Percentiles rank a stretch among this genome's conserved stretches.
Evolutionary conservation across 2,329 filamentous ascomycete species (phyloP).

Genomic region (Alternaria sp.): DNA sequence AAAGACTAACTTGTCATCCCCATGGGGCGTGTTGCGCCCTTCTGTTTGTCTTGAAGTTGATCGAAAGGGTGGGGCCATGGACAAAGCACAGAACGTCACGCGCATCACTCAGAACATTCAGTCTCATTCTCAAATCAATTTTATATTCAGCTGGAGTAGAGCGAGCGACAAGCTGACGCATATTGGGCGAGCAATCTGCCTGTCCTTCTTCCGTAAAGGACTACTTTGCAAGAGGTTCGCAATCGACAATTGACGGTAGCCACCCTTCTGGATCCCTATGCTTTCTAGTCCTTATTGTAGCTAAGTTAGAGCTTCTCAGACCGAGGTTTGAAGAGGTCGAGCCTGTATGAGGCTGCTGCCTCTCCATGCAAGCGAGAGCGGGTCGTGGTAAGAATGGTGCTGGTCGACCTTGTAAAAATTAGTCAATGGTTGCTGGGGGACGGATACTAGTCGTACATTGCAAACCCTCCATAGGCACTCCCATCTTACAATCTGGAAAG

Average conservation of each 20-base stretch:
- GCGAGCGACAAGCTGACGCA: constrained; percentile 39
- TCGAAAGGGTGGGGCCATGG: background rate
- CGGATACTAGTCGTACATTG: constrained; percentile 31
- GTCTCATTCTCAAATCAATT: background rate
- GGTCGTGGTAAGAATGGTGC: constrained; percentile 47
- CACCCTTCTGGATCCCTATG: constrained; percentile 26
- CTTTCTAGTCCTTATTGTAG: constrained; percentile 17
- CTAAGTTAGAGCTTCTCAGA: constrained; percentile 26
- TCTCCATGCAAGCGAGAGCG: constrained; percentile 46
- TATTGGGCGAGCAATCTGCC: constrained; percentile 31
- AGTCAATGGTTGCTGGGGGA: background rate
- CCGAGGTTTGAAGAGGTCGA: constrained; percentile 17
- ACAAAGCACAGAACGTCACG: background rate
- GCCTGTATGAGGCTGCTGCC: constrained; percentile 31
- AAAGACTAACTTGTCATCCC: background rate
- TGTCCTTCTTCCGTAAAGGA: constrained; percentile 29
- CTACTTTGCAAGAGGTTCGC: constrained; percentile 31
- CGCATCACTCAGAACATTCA: background rate
- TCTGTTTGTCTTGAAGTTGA: background rate
- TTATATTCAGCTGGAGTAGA: constrained; percentile 35
- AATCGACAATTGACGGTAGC: constrained; percentile 37
- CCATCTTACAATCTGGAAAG: constrained; percentile 51
- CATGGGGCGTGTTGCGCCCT: background rate
- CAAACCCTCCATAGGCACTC: constrained; percentile 46
- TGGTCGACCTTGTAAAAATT: constrained; percentile 36